Base-by-base conservation (phyloP, 148 eudicot species). In the Vaccinium macrocarpon region DNA sequence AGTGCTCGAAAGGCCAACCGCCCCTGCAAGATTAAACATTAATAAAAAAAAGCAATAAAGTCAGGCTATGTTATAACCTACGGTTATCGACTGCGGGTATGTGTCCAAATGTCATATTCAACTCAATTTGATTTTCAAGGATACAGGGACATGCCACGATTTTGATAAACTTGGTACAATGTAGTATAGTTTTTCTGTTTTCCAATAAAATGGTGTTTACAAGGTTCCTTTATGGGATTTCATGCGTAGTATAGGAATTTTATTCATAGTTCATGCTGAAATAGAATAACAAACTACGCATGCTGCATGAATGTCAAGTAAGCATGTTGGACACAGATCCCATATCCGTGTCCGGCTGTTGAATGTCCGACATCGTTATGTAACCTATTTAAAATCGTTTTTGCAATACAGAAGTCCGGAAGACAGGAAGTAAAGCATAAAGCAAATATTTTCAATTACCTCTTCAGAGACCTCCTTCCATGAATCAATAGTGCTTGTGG, bases 391-490 rank as follows among this genome's bases (percentile, higher is more conserved):
- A 23, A 64, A 64, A 64, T 4, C 23, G 71, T 23, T 29, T 29
- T n/a, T 64, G 29, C 10, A 64, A 64, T 13, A 64, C 71, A 10
- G 32, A 64, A 64, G 13, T 23, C 8, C 29, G 49, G 32, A 64
- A 64, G 13, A 12, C 8, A 50, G 49, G 53, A 38, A 82, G n/a
- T 82, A 21, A 21, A 16, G 42, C 49, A 55, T 55, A 6, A 8
- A 82, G 15, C n/a, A 55, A 32, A 38, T 49, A 38, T 11, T 76
- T 52, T 62, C 29, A 49, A 46, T 83, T 93, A 95, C 99, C 99
- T 84, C 98, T 82, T 97, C 92, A 52, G 99, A 97, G 83, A 97
- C 99, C 89, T 93, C 99, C 86, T 95, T 96, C 98, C 99, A 94
- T 62, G 92, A 91, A 79, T 96, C 98, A 81, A 57, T 91, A 29